A percentile compares a stretch with the other conserved stretches of the same genome.
These are phyloP conservation scores for Cordyceps tenuipes DNA, from an alignment of 2,329 filamentous ascomycete genomes.

Conservation along the genomic window DNA sequence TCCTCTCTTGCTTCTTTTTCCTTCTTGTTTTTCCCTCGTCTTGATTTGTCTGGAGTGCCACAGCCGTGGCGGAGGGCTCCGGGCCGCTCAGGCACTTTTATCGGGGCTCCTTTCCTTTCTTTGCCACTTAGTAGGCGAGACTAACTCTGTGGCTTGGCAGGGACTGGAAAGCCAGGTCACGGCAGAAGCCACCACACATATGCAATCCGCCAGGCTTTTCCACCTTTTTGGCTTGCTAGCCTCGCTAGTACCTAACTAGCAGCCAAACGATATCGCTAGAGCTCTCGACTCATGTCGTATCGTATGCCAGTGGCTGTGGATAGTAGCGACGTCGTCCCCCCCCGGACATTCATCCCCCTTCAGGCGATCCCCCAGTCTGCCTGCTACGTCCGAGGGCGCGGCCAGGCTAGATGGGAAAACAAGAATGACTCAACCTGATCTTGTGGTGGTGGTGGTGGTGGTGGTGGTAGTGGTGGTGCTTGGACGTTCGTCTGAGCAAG, in stretches of 20 bases:
- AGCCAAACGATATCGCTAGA: too few species aligned
- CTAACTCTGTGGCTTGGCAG: background rate
- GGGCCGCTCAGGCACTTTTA: conserved; percentile 10
- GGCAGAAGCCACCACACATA: too few species aligned
- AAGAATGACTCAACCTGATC: background rate
- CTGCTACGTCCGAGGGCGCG: background rate
- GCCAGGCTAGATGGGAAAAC: background rate
- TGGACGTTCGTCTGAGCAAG: conserved; percentile 1
- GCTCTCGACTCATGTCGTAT: too few species aligned
- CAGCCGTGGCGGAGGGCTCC: conserved; percentile 1
- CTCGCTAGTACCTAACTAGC: too few species aligned
- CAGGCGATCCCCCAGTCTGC: background rate
- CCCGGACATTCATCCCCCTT: too few species aligned
- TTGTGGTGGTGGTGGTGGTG: background rate
- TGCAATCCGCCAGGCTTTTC: too few species aligned
- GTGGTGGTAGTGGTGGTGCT: background rate
- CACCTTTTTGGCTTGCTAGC: too few species aligned
- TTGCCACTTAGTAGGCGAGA: background rate
- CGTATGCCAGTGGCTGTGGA: too few species aligned
- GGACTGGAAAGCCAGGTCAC: background rate
- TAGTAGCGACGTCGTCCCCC: too few species aligned
- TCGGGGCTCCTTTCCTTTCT: background rate
- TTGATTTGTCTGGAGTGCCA: background rate
- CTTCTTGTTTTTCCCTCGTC: too few species aligned
- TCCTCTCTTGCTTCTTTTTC: too few species aligned